Percentiles rank a stretch among this genome's conserved stretches.
Conservation (phyloP, 2,329 filamentous ascomycete genomes). For the Sordariomycetes sp. region DNA sequence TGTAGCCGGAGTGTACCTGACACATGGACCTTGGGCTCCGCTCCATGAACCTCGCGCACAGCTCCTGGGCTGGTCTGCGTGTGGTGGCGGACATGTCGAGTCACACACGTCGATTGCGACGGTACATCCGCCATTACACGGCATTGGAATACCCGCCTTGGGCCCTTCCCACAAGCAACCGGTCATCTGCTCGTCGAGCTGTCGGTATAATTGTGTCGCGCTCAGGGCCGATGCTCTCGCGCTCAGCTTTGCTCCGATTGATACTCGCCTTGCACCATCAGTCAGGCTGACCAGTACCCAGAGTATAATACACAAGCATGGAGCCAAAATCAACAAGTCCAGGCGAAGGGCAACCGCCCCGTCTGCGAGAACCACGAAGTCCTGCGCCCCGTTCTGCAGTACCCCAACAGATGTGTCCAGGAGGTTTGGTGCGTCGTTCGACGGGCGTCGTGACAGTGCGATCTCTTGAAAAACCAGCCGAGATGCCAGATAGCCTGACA, state of each 20-base stretch:
- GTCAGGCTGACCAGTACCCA: not conserved
- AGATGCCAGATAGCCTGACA: not conserved
- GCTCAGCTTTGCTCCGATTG: not conserved
- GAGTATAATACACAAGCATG: not conserved
- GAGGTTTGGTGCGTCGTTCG: not conserved
- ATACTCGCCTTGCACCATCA: not conserved
- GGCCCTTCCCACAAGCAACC: not conserved
- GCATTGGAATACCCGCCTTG: not conserved
- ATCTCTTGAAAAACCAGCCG: not conserved
- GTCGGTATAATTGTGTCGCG: not conserved
- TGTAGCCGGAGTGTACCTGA: too few species aligned
- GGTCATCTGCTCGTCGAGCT: not conserved
- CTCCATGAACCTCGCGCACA: too few species aligned
- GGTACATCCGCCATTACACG: not conserved
- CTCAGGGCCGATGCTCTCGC: not conserved
- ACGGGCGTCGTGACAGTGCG: not conserved
- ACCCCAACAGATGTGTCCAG: not conserved
- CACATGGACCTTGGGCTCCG: too few species aligned
- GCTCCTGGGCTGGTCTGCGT: too few species aligned
- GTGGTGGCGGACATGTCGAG: not conserved
- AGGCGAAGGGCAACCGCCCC: not conserved
- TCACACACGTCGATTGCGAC: not conserved
- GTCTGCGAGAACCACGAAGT: not conserved
- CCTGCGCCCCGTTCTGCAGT: not conserved
- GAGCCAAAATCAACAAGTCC: not conserved